Evolutionary conservation across 208 protist species (phyloP), one percentile per base, ranked within the genome.

Genomic region (Sergeia podlipaevii): DNA sequence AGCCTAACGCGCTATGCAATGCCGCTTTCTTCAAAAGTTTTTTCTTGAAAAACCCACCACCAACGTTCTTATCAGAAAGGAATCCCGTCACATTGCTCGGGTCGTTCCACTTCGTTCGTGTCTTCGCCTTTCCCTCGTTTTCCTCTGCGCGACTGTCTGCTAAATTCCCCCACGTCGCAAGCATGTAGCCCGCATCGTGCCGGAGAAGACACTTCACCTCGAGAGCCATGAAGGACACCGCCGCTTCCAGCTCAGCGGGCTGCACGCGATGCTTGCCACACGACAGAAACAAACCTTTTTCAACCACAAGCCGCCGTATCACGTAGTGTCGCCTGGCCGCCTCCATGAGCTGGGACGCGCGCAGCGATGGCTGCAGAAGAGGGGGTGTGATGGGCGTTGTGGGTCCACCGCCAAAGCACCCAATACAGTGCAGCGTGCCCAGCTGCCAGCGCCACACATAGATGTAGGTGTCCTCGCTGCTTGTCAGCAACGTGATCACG

Each of bases 401-500:
- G 15, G 36, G 39, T 8, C 60, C 65, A 15, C 60, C 74, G 37
- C 80, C 80, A 47, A 89, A 84, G 52, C 73, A 85, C 18, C 80
- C 77, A 34, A 89, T 54, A 45, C 80, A 89, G 30, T 73, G 38
- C 23, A 89, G 54, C 34, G 37, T 63, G 8, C 50, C 61, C 18
- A 24, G 15, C 26, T 79, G 57, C 73, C 72, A 82, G 13, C 52
- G 55, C 80, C 80, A 89, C 1, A 73, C 60, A 32, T 77, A 76
- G 32, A 77, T 63, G 46, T 76, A 81, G 37, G 58, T 69, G 64
- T 85, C 76, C 55, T 81, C 80, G 36, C 80, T 42, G 37, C 60
- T 55, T 18, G 70, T 76, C 36, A 70, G 66, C 33, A 89, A 18
- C 27, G 74, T 70, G 52, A 82, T 34, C 1, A 59, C 33, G 0